Evolutionary conservation across 805 yeast species (phyloP).

Genomic region (Nakazawaea populi): DNA sequence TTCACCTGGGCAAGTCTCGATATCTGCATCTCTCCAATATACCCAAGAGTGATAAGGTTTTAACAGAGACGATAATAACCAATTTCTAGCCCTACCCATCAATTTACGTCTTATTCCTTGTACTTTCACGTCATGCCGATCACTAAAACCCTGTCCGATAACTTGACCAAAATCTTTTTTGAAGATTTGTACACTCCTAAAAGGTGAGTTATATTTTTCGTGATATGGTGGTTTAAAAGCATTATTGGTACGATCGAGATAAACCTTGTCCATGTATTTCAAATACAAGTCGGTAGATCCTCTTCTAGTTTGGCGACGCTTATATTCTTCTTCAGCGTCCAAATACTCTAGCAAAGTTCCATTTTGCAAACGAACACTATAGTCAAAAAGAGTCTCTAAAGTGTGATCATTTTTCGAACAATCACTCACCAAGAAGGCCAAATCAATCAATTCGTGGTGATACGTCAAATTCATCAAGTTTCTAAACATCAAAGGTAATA

Average conservation of each 20-base stretch:
- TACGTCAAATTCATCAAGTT: conserved; percentile 83
- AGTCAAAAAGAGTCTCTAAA: conserved; percentile 57
- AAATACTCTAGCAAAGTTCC: conserved; percentile 54
- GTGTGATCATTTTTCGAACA: conserved; percentile 66
- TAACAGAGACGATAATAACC: conserved; percentile 70
- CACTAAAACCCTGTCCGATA: conserved; percentile 81
- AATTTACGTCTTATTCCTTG: conserved; percentile 80
- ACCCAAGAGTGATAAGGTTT: conserved; percentile 89
- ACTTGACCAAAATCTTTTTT: conserved; percentile 80
- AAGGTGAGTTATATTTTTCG: conserved; percentile 55
- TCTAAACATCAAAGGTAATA: conserved; percentile 76
- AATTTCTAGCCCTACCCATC: conserved; percentile 84
- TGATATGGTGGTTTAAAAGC: conserved; percentile 69
- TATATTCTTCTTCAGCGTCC: conserved; percentile 33
- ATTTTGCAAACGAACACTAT: conserved; percentile 61
- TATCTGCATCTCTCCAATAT: conserved; percentile 85
- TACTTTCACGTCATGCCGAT: conserved; percentile 78
- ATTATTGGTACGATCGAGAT: conserved; percentile 47
- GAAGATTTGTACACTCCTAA: conserved; percentile 73
- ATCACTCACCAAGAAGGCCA: conserved; percentile 77
- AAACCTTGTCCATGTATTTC: conserved; percentile 59
- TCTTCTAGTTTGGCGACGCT: conserved; percentile 28
- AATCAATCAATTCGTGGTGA: conserved; percentile 72
- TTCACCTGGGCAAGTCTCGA: conserved; percentile 75
- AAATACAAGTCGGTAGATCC: conserved; percentile 62